A percentile compares a stretch with the other conserved stretches of the same genome.
These are phyloP conservation scores for Ascochyta rabiei DNA, from an alignment of 2,329 filamentous ascomycete genomes.

Conservation along the genomic window DNA sequence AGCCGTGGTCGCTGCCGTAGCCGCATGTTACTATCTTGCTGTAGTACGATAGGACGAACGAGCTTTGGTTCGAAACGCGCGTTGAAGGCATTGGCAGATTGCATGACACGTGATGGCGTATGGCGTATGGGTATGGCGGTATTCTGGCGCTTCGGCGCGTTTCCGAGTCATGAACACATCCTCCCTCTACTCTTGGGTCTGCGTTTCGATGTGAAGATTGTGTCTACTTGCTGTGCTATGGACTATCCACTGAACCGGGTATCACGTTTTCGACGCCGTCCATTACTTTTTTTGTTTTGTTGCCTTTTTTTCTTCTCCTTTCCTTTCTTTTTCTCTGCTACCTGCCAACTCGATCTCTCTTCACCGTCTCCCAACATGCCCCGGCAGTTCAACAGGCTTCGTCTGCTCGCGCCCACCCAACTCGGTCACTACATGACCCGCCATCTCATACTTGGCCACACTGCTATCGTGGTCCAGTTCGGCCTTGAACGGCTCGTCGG, in stretches of 20 bases:
- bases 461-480: too few relatives aligned
- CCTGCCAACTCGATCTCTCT: too few relatives aligned
- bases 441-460: too few relatives aligned
- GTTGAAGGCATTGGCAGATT: not conserved
- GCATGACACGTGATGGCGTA: slow-evolving; percentile 2
- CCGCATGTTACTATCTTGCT: slow-evolving; percentile 5
- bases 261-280: too few relatives aligned
- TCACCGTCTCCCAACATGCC: too few relatives aligned
- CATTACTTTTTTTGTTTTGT: too few relatives aligned
- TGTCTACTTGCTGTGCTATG: not conserved
- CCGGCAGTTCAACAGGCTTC: too few relatives aligned
- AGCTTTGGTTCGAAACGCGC: not conserved
- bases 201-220: not conserved
- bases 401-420: too few relatives aligned
- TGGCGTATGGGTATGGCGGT: not conserved
- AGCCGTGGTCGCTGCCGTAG: slow-evolving; percentile 6
- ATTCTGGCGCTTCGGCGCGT: slow-evolving; percentile 1
- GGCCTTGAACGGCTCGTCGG: too few relatives aligned
- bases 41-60: not conserved
- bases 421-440: too few relatives aligned
- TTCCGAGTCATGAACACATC: not conserved
- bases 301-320: too few relatives aligned
- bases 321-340: too few relatives aligned
- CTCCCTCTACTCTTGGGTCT: not conserved
- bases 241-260: not conserved